These are phyloP conservation scores for Tuber borchii DNA, from an alignment of 495 filamentous ascomycete species.

Conservation along the genomic window DNA sequence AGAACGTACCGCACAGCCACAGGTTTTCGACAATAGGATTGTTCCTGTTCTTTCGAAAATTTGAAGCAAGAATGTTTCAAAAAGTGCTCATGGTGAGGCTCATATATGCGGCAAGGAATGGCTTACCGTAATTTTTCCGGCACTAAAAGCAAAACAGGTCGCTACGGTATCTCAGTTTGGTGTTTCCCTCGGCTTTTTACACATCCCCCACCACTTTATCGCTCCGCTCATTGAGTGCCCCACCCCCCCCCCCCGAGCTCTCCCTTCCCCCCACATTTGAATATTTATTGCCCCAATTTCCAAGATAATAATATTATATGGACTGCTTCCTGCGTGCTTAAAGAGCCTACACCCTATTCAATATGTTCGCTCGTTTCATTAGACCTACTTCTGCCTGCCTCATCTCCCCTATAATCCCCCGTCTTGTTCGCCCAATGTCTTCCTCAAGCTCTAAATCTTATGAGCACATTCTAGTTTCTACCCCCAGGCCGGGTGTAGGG, in stretches of 20 bases:
- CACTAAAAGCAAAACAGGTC: background rate
- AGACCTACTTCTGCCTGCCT: constrained; percentile 18
- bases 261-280: background rate
- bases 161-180: background rate
- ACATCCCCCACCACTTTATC: constrained; percentile 5
- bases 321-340: background rate
- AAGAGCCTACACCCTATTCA: background rate
- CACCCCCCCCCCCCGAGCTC: background rate
- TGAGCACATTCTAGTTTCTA: constrained; percentile 72
- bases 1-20: background rate
- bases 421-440: constrained; percentile 28
- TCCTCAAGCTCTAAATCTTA: constrained; percentile 47
- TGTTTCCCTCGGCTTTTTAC: constrained; percentile 5
- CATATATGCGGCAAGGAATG: background rate
- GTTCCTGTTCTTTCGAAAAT: background rate
- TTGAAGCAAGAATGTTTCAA: background rate
- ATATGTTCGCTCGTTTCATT: constrained; percentile 28
- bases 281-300: background rate
- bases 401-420: constrained; percentile 19
- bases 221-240: background rate
- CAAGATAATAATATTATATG: background rate
- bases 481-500: constrained; percentile 79
- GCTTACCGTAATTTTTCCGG: background rate
- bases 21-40: background rate
- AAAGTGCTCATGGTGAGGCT: background rate